phyloP scores from a whole-genome alignment of 257 asterid species.

The Capsicum pubescens region DNA sequence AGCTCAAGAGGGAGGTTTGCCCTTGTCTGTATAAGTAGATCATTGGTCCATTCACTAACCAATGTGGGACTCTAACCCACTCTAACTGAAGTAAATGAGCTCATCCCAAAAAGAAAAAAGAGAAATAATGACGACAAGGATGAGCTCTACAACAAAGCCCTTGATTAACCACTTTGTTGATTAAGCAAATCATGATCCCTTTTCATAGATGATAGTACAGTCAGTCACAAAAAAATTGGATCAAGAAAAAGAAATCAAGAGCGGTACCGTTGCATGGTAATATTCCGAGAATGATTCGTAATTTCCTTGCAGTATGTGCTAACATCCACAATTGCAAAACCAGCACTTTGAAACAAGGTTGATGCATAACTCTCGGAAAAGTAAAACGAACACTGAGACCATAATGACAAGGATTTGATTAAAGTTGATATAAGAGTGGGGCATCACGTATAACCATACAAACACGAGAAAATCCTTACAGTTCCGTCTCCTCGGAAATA shows the following conservation, averaged over 20 bases:
- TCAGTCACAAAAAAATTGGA: neutral
- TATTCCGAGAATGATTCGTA: slow-evolving; percentile 57
- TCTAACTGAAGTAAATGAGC: neutral
- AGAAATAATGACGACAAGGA: neutral
- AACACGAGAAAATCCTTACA: slow-evolving; percentile 50
- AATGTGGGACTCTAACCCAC: too few relatives aligned
- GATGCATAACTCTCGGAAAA: slow-evolving; percentile 67
- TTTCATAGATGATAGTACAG: neutral
- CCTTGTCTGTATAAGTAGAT: too few relatives aligned
- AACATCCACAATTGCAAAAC: slow-evolving; percentile 57
- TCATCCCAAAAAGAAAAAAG: neutral
- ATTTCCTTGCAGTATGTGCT: slow-evolving; percentile 59
- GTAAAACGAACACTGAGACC: slow-evolving; percentile 69
- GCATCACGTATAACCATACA: neutral
- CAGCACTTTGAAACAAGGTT: slow-evolving; percentile 62
- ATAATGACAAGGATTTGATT: neutral
- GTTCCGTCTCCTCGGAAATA: slow-evolving; percentile 82
- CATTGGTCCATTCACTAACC: too few relatives aligned
- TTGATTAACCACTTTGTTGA: neutral
- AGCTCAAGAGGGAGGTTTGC: too few relatives aligned
- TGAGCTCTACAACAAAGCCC: neutral
- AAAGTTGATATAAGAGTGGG: neutral
- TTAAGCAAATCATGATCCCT: neutral
- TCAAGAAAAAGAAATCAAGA: neutral
- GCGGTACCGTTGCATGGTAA: slow-evolving; percentile 64